A percentile compares a stretch with the other conserved stretches of the same genome.
Evolutionary conservation across 2,329 filamentous ascomycete genomes (phyloP).

Genomic region (Ceratocystis cubensis): DNA sequence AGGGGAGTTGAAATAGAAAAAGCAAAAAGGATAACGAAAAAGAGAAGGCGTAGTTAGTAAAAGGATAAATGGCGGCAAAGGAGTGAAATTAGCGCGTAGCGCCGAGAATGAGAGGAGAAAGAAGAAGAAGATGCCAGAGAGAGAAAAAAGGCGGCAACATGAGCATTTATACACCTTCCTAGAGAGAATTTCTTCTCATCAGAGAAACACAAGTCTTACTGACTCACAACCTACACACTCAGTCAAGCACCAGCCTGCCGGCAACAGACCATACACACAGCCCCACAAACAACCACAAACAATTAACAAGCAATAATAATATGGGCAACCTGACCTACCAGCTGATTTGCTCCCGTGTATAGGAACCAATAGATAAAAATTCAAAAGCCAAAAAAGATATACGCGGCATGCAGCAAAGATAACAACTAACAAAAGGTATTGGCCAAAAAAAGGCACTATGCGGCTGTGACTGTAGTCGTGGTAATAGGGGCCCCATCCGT

Average conservation of each 20-base stretch:
- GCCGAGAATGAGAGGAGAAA: background rate
- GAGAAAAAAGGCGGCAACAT: background rate
- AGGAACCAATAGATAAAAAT: background rate
- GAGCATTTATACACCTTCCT: background rate
- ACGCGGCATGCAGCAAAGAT: background rate
- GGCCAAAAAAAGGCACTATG: constrained; percentile 23
- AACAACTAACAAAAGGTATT: constrained; percentile 19
- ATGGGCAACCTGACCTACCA: background rate
- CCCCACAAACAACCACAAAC: background rate
- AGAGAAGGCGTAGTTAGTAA: background rate
- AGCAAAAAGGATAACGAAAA: background rate
- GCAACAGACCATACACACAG: background rate
- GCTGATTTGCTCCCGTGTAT: background rate
- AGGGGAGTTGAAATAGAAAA: background rate
- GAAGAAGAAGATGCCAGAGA: background rate
- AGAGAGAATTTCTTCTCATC: background rate
- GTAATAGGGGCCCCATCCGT: constrained; percentile 30
- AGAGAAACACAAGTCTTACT: background rate
- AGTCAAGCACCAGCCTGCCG: background rate
- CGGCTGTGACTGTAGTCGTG: constrained; percentile 13
- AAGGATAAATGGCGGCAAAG: background rate
- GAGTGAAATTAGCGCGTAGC: background rate
- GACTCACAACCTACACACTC: background rate
- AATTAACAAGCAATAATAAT: background rate
- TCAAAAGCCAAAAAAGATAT: background rate